These are phyloP conservation scores for Syzygium oleosum DNA, from an alignment of 345 rosid species.

Conservation along the genomic window DNA sequence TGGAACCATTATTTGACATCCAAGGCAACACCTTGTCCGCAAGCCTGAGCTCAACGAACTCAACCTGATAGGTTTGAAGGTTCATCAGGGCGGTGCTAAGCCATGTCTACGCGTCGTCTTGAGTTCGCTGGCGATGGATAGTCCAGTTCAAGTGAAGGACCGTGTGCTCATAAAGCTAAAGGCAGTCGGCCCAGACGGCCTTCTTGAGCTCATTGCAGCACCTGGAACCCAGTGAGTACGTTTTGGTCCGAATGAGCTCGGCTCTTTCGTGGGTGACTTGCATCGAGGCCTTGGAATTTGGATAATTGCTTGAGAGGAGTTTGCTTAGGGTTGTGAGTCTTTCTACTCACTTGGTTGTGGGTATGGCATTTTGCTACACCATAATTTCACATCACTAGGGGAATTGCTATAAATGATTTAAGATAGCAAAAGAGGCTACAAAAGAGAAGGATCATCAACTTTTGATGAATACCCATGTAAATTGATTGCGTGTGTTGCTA, in stretches of 20 bases:
- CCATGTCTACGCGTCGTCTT: too few relatives aligned
- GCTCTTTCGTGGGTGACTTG: conserved; percentile 15
- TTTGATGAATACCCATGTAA: neutral
- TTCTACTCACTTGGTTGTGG: conserved; percentile 18
- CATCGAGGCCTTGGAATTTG: conserved; percentile 10
- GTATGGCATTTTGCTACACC: conserved; percentile 25
- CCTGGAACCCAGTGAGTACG: conserved; percentile 10
- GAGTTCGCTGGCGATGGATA: too few relatives aligned
- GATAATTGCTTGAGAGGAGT: conserved; percentile 11
- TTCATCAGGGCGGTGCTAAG: too few relatives aligned
- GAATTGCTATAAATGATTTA: neutral
- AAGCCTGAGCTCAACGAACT: too few relatives aligned
- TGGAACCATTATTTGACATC: too few relatives aligned
- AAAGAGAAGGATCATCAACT: neutral
- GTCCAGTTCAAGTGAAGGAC: neutral
- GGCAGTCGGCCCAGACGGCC: conserved; percentile 25
- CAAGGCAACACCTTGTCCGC: too few relatives aligned
- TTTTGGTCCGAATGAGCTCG: neutral
- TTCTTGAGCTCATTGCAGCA: conserved; percentile 16
- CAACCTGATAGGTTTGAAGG: too few relatives aligned
- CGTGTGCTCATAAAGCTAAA: conserved; percentile 15
- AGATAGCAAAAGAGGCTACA: neutral
- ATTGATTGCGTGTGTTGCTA: too few relatives aligned
- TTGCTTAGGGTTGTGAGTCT: neutral
- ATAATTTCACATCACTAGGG: neutral